Evolutionary conservation across 208 protist genomes (phyloP), one percentile per base, ranked within the genome.

Genomic region (Balamuthia mandrillaris): DNA sequence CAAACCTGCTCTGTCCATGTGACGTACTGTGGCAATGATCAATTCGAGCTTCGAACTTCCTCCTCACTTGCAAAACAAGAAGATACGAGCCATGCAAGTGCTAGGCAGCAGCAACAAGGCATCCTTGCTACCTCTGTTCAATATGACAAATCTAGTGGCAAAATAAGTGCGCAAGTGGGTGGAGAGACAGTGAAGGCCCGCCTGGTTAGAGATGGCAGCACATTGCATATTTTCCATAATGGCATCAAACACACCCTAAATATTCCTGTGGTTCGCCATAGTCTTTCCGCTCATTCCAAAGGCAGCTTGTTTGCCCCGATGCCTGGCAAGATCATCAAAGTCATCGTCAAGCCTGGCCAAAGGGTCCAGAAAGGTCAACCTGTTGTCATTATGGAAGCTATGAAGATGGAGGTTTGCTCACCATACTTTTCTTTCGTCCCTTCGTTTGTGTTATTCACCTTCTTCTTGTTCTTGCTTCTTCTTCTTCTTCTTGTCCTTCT

Each of bases 341-440:
- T 98, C 2, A 49, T 89, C 31, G 95, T 96, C 7, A 33, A 79
- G 7, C 87, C 81, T 39, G 96, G 96, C 24, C 88, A 96, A 27
- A 45, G 37, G 3, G 95, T 98, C 4, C 87, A 87, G 51, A 89
- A 89, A 24, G 96, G 95, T 31, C 74, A 96, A 42, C 63, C 93
- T 39, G 60, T 98, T 14, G 63, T 97, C 51, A 90, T 96, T 0
- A 84, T 98, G 66, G 96, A 98, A 86, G 96, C 96, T 2, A 98
- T 98, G 96, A 98, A 98, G 89, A 98, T 98, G 95, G 94, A 96
- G 49, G 49, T 56, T 16, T 16, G n/a, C 16, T 27, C 16, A 24
- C 31, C 16, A 70, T 70, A 70, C n/a, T 37, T 21, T 70, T 37
- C n/a, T 51, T 70, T 79, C 18, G 45, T 16, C 21, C 35, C 16